These are phyloP conservation scores for Apiospora malaysiana DNA, from an alignment of 2,329 filamentous ascomycete genomes.

Conservation along the genomic window DNA sequence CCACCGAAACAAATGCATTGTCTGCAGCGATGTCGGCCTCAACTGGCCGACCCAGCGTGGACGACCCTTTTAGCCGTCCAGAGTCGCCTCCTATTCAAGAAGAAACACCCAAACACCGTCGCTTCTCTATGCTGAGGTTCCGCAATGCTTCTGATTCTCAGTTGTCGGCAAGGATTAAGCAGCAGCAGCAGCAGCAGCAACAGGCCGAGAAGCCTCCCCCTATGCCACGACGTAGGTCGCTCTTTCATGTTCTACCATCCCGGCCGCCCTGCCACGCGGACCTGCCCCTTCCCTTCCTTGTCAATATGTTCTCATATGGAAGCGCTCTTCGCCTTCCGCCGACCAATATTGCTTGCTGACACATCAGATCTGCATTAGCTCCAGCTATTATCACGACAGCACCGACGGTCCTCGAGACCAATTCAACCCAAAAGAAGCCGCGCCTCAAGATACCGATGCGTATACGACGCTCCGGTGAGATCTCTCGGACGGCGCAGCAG, in stretches of 20 bases:
- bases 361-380: slow-evolving; percentile 47
- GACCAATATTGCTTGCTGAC: slow-evolving; percentile 30
- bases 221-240: slow-evolving; percentile 61
- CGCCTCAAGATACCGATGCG: slow-evolving; percentile 60
- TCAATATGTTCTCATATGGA: slow-evolving; percentile 23
- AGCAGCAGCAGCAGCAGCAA: slow-evolving; percentile 58
- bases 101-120: slow-evolving; percentile 61
- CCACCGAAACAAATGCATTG: slow-evolving; percentile 29
- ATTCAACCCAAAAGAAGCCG: slow-evolving; percentile 60
- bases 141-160: slow-evolving; percentile 94
- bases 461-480: slow-evolving; percentile 58
- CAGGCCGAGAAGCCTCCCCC: slow-evolving; percentile 60
- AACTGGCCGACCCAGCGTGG: slow-evolving; percentile 31
- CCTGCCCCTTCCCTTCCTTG: not conserved
- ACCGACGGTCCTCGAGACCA: slow-evolving; percentile 68
- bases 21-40: slow-evolving; percentile 27
- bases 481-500: slow-evolving; percentile 44
- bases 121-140: slow-evolving; percentile 78
- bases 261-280: not conserved
- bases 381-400: slow-evolving; percentile 89
- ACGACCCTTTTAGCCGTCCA: slow-evolving; percentile 44
- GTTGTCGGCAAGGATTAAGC: slow-evolving; percentile 72
- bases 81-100: slow-evolving; percentile 59
- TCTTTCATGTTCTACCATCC: slow-evolving; percentile 11
- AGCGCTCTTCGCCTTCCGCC: slow-evolving; percentile 3